These are phyloP conservation scores for Euphorbia tirucalli DNA, from an alignment of 345 rosid genomes.

Conservation along the genomic window DNA sequence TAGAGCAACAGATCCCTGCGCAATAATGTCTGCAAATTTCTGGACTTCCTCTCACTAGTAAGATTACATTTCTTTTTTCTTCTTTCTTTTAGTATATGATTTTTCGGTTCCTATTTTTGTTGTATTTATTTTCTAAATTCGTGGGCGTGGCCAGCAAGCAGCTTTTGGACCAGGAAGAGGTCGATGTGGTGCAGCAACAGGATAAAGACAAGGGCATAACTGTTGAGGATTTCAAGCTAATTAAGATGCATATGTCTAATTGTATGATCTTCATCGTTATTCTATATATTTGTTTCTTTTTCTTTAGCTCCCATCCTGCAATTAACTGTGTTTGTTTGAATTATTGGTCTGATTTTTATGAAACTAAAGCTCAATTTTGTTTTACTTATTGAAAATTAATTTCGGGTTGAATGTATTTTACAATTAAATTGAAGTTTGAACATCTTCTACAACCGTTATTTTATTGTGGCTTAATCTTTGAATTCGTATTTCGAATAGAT, in stretches of 20 bases:
- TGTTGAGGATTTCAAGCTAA: slow-evolving; percentile 83
- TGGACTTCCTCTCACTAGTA: slow-evolving; percentile 90
- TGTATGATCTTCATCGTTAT: slow-evolving; percentile 57
- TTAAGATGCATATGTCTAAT: slow-evolving; percentile 78
- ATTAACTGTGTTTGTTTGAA: background rate
- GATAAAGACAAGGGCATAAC: slow-evolving; percentile 83
- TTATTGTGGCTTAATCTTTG: background rate
- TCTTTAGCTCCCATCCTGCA: slow-evolving; percentile 5
- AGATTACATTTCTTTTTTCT: slow-evolving; percentile 8
- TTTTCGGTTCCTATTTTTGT: slow-evolving; percentile 8
- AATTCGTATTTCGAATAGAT: background rate
- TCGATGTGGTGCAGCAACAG: slow-evolving; percentile 62
- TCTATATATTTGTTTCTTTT: background rate
- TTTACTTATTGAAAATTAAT: background rate
- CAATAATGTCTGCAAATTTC: slow-evolving; percentile 83
- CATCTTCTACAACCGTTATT: background rate
- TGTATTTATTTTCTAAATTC: background rate
- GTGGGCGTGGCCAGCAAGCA: slow-evolving; percentile 54
- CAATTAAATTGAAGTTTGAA: background rate
- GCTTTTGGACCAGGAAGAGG: slow-evolving; percentile 82
- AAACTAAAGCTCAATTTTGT: background rate
- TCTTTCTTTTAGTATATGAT: background rate
- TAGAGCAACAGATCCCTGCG: background rate
- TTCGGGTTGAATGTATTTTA: slow-evolving; percentile 2
- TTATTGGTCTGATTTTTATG: background rate